Percentiles rank a stretch among this genome's conserved stretches.
These are phyloP conservation scores for Ophiosphaerella herpotricha DNA, from an alignment of 2,329 filamentous ascomycete species.

Conservation along the genomic window DNA sequence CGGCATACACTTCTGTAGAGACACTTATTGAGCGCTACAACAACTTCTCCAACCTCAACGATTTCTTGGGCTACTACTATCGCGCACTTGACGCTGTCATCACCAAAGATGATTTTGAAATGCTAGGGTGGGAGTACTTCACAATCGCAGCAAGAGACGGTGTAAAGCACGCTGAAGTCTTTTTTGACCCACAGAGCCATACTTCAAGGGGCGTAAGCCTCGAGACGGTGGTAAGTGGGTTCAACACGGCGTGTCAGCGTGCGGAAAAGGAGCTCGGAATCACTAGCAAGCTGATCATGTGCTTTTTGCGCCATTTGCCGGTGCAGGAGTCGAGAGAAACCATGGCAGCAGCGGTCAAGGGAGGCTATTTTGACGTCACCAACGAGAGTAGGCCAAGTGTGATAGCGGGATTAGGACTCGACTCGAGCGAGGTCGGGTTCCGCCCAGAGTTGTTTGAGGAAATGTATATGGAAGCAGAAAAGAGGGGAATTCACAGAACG, in stretches of 20 bases:
- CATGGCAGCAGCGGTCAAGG: slow-evolving; percentile 54
- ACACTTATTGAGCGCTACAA: slow-evolving; percentile 67
- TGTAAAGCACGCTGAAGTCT: slow-evolving; percentile 75
- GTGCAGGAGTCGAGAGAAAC: slow-evolving; percentile 51
- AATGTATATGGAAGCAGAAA: slow-evolving; percentile 61
- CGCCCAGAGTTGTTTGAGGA: slow-evolving; percentile 62
- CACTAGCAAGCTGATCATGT: slow-evolving; percentile 69
- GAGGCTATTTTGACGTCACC: slow-evolving; percentile 49
- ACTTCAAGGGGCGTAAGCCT: slow-evolving; percentile 66
- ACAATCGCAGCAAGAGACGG: slow-evolving; percentile 65
- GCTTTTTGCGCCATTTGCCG: slow-evolving; percentile 72
- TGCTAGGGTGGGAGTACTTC: slow-evolving; percentile 74
- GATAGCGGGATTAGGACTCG: slow-evolving; percentile 68
- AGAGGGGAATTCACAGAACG: slow-evolving; percentile 64
- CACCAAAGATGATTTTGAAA: slow-evolving; percentile 70
- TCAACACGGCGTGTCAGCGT: slow-evolving; percentile 62
- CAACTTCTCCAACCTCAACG: slow-evolving; percentile 71
- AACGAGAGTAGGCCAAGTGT: slow-evolving; percentile 55
- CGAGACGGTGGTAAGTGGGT: slow-evolving; percentile 66
- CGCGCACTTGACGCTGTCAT: slow-evolving; percentile 73
- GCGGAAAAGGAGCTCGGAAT: slow-evolving; percentile 68
- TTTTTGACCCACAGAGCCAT: slow-evolving; percentile 82
- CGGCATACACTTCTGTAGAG: slow-evolving; percentile 65
- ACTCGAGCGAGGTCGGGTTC: slow-evolving; percentile 60
- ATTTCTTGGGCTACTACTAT: slow-evolving; percentile 81